Conservation (phyloP, 345 rosid genomes). For the Populus nigra region DNA sequence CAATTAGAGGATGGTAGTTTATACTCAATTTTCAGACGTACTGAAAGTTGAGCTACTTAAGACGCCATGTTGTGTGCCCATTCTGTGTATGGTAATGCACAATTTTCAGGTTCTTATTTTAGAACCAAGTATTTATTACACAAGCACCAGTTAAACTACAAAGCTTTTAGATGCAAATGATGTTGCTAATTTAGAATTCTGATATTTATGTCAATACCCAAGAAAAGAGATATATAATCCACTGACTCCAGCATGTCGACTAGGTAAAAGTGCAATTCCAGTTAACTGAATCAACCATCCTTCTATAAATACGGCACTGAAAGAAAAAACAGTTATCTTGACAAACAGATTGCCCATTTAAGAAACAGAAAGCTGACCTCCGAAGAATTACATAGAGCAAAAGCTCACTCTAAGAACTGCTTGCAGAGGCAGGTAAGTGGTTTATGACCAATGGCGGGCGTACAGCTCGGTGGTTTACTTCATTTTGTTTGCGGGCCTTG, state of each 20-base stretch:
- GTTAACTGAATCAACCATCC: not conserved
- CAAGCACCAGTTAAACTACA: not conserved
- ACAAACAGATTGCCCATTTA: not conserved
- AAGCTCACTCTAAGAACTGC: constrained; percentile 23
- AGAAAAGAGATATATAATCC: not conserved
- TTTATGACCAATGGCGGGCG: constrained; percentile 57
- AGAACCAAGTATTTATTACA: not conserved
- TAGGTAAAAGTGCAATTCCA: not conserved
- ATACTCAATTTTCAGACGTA: not conserved
- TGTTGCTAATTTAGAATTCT: not conserved
- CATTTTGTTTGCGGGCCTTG: constrained; percentile 64
- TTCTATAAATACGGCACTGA: not conserved
- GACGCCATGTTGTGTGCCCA: not conserved
- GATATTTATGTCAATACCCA: not conserved
- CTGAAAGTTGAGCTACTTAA: not conserved
- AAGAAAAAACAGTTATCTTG: not conserved
- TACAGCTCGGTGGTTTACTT: constrained; percentile 50
- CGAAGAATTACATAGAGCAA: constrained; percentile 1
- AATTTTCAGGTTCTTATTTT: not conserved
- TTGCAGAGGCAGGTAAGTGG: constrained; percentile 42
- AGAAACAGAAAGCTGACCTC: constrained; percentile 17
- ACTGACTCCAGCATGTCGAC: not conserved
- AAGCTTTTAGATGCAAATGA: not conserved
- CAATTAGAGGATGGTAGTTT: not conserved
- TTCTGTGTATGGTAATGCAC: not conserved